Percentiles rank a stretch among this genome's conserved stretches.
phyloP scores from a whole-genome alignment of 148 eudicot species.

The Pharnaceum exiguum region DNA sequence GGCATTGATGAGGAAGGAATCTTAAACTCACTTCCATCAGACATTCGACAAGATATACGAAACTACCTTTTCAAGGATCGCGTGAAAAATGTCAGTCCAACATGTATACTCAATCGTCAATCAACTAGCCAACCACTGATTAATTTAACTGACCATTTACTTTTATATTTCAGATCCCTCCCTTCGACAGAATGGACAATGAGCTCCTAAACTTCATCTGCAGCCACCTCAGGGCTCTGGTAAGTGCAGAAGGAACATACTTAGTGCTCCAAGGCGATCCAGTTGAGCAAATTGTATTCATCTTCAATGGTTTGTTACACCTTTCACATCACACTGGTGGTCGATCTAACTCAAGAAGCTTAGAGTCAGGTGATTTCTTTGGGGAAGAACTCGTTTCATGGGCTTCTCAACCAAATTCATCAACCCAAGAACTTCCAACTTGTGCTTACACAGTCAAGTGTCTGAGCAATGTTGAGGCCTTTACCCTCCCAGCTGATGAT shows the following conservation, averaged over 20 bases:
- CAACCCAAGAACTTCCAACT: conserved; percentile 1
- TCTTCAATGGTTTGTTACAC: conserved; percentile 9
- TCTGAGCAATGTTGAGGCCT: conserved; percentile 14
- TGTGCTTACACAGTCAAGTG: conserved; percentile 8
- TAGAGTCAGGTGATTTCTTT: conserved; percentile 15
- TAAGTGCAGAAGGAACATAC: conserved; percentile 9
- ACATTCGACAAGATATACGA: background rate
- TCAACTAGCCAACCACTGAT: too few species aligned
- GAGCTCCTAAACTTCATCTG: conserved; percentile 9
- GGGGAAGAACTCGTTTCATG: conserved; percentile 11
- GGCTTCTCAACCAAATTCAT: background rate
- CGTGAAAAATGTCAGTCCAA: background rate
- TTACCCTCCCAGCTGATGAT: conserved; percentile 13
- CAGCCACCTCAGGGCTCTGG: background rate
- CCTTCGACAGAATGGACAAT: conserved; percentile 8
- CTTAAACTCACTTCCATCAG: background rate
- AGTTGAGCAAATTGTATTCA: conserved; percentile 6
- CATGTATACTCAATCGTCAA: too few species aligned
- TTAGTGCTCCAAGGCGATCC: conserved; percentile 12
- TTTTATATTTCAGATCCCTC: background rate
- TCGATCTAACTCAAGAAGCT: background rate
- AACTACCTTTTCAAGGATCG: conserved; percentile 1
- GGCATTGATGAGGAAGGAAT: conserved; percentile 1
- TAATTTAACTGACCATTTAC: too few species aligned
- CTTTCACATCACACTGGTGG: conserved; percentile 7